A percentile compares a stretch with the other conserved stretches of the same genome.
phyloP scores from a whole-genome alignment of 306 rosid species.

The Rosa lucieae region DNA sequence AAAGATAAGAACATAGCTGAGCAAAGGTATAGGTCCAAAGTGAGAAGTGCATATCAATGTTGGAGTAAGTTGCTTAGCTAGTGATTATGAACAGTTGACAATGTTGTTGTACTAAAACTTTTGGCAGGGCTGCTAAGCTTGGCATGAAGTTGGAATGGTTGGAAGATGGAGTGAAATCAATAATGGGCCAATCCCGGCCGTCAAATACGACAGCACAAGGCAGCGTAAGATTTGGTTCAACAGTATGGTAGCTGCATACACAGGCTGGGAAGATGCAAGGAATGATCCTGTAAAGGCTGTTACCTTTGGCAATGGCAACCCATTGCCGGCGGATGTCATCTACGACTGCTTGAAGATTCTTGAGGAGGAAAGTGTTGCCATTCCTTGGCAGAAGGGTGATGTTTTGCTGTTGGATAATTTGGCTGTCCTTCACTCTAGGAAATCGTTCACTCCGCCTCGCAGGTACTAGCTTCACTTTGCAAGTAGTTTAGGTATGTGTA shows the following conservation, averaged over 20 bases:
- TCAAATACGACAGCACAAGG: slow-evolving; percentile 55
- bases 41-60: neutral
- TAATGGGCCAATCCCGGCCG: slow-evolving; percentile 83
- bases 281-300: slow-evolving; percentile 81
- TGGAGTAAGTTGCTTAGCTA: neutral
- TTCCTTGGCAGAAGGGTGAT: slow-evolving; percentile 71
- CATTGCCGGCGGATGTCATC: slow-evolving; percentile 59
- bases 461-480: slow-evolving; percentile 55
- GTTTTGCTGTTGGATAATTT: slow-evolving; percentile 72
- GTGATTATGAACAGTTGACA: neutral
- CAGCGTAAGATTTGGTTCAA: slow-evolving; percentile 82
- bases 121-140: slow-evolving; percentile 68
- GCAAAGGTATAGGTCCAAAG: slow-evolving; percentile 51
- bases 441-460: slow-evolving; percentile 72
- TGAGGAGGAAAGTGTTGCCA: slow-evolving; percentile 73
- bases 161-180: slow-evolving; percentile 67
- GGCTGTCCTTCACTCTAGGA: slow-evolving; percentile 81
- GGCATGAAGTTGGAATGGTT: slow-evolving; percentile 90
- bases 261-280: slow-evolving; percentile 51
- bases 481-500: slow-evolving; percentile 21
- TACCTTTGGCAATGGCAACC: slow-evolving; percentile 73
- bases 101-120: neutral
- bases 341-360: slow-evolving; percentile 60
- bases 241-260: slow-evolving; percentile 89
- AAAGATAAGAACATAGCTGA: slow-evolving; percentile 64